Evolutionary conservation across 2,329 filamentous ascomycete genomes (phyloP).

Genomic region (Fusarium sp.): DNA sequence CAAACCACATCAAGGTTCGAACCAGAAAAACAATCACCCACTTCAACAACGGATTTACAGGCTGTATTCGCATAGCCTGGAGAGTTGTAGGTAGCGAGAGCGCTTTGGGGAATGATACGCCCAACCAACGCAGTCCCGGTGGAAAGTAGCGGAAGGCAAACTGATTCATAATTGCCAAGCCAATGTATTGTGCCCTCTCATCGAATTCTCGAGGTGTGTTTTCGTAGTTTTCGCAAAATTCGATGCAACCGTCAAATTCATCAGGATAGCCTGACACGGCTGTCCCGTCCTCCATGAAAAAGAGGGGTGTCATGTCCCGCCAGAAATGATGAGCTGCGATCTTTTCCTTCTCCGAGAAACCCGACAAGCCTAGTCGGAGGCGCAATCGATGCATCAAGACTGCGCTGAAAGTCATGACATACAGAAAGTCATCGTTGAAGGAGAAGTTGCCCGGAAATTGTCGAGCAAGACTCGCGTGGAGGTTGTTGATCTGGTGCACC

Average conservation of each 20-base stretch:
- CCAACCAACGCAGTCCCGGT: neutral
- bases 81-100: constrained; percentile 8
- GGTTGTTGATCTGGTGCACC: constrained; percentile 5
- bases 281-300: neutral
- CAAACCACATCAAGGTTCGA: constrained; percentile 3
- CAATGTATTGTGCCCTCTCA: neutral
- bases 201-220: neutral
- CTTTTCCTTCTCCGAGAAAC: constrained; percentile 6
- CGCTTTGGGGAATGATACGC: constrained; percentile 1
- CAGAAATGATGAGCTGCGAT: constrained; percentile 13
- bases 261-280: neutral
- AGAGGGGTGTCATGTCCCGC: constrained; percentile 17
- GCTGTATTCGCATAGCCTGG: neutral
- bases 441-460: constrained; percentile 6
- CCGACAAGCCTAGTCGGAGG: constrained; percentile 2
- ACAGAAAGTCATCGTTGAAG: constrained; percentile 13
- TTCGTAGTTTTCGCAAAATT: constrained; percentile 14
- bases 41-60: neutral
- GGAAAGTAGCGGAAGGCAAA: constrained; percentile 20
- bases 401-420: constrained; percentile 9
- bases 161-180: constrained; percentile 5
- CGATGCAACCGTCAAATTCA: constrained; percentile 1
- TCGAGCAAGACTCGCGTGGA: constrained; percentile 4
- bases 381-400: constrained; percentile 15
- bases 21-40: constrained; percentile 5